Evolutionary conservation across 768 basidiomycete species (phyloP).

Genomic region (Xerocomellus intermedius): DNA sequence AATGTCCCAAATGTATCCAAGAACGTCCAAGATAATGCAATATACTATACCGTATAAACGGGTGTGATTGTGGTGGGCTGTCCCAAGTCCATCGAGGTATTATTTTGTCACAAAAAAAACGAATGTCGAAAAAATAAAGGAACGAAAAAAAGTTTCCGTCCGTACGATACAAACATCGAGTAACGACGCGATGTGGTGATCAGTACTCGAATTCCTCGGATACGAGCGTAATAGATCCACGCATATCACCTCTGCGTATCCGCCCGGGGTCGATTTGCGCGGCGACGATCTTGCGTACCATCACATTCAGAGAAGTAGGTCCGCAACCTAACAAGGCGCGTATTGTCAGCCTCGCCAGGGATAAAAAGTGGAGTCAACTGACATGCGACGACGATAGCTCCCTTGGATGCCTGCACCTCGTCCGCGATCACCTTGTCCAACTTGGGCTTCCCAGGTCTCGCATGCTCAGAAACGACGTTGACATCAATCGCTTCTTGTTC

Average conservation of each 20-base stretch:
- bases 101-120: conserved; percentile 10
- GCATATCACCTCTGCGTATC: conserved; percentile 53
- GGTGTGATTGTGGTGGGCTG: not conserved
- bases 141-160: not conserved
- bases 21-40: not conserved
- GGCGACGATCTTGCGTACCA: conserved; percentile 65
- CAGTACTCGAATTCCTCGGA: conserved; percentile 69
- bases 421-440: conserved; percentile 60
- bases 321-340: conserved; percentile 59
- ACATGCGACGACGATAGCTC: conserved; percentile 69
- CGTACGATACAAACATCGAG: not conserved
- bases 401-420: conserved; percentile 56
- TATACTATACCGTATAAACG: not conserved
- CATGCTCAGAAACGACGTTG: conserved; percentile 57
- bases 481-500: conserved; percentile 60
- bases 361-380: conserved; percentile 30
- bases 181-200: conserved; percentile 5
- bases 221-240: conserved; percentile 57
- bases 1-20: not conserved
- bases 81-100: not conserved
- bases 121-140: not conserved
- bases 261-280: conserved; percentile 55
- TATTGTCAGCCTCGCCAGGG: not conserved
- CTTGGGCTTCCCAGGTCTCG: conserved; percentile 64
- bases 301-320: conserved; percentile 63